Base-by-base conservation (phyloP, 106 monocot genomes). In the Apostasia ramifera region DNA sequence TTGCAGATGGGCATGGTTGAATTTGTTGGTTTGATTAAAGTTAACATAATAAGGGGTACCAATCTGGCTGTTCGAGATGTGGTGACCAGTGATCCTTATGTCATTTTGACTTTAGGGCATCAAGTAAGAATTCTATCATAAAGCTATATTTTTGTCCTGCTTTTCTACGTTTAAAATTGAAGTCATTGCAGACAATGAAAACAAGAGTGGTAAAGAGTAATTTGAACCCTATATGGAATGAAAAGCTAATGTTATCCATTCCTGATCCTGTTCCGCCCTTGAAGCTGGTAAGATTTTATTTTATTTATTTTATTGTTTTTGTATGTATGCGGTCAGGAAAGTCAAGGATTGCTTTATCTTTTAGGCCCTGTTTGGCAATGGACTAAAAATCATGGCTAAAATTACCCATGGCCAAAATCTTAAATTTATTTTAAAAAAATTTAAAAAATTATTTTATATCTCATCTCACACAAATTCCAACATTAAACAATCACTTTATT, bases 191-290 rank as follows among this genome's bases (percentile, higher is more conserved):
- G 95, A 74, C 91, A 42, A 84, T 91, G 95, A 95, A 88, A 81
- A 95, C 95, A 72, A 68, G 81, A 47, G 91, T 91, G 58, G 81
- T 95, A 75, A 95, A 84, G 81, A 91, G 83, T 71, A 95, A 61
- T 66, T 77, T 95, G 57, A 95, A 95, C 79, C 95, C 95, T 14
- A 78, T 88, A 12, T 95, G 95, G 95, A 91, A 95, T 63, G 95
- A 95, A 77, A 76, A 70, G 49, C 59, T 95, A 8, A 88, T 91
- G 88, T 64, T 95, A 53, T 86, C 91, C 4, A 89, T 95, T 71
- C 95, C 95, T 26, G 88, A 89, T 58, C 84, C 91, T 8, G 70
- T 91, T 47, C 95, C 95, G 48, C 80, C 84, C 7, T 67, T 95
- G 45, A 95, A 81, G 74, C 70, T 91, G 84, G 94, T 95, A 83